Evolutionary conservation across 2,329 filamentous ascomycete species (phyloP).

Genomic region (Hymenoscyphus fraxineus): DNA sequence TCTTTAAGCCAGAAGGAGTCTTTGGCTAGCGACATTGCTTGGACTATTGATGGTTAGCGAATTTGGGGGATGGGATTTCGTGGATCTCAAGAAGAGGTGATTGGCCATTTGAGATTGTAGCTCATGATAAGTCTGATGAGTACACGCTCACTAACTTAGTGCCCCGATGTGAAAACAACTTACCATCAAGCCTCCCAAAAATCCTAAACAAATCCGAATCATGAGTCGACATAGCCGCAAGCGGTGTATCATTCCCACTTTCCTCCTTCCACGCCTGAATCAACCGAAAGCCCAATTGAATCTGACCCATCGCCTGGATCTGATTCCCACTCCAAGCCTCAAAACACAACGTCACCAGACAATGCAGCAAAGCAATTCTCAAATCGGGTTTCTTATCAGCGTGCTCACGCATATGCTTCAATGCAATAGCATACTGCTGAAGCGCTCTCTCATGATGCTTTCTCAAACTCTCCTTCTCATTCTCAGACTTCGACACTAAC

Average conservation of each 20-base stretch:
- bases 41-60: background rate
- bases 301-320: conserved; percentile 19
- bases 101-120: too few species aligned
- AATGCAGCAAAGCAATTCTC: conserved; percentile 37
- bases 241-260: background rate
- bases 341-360: conserved; percentile 47
- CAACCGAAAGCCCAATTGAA: conserved; percentile 21
- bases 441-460: conserved; percentile 21
- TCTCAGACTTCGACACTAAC: conserved; percentile 11
- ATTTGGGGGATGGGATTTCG: background rate
- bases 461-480: conserved; percentile 8
- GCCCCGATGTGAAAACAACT: background rate
- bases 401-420: conserved; percentile 18
- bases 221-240: conserved; percentile 7
- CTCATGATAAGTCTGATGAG: too few species aligned
- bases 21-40: conserved; percentile 21
- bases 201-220: conserved; percentile 13
- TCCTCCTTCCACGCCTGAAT: conserved; percentile 29
- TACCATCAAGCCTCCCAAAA: conserved; percentile 16
- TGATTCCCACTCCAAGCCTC: conserved; percentile 49
- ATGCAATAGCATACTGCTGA: conserved; percentile 18
- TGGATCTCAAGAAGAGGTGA: too few species aligned
- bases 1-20: conserved; percentile 9
- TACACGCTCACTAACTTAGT: too few species aligned
- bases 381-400: conserved; percentile 39